Evolutionary conservation across 2,329 filamentous ascomycete species (phyloP), one percentile per base, ranked within the genome.

Genomic region (Hymenoscyphus fructigenus): DNA sequence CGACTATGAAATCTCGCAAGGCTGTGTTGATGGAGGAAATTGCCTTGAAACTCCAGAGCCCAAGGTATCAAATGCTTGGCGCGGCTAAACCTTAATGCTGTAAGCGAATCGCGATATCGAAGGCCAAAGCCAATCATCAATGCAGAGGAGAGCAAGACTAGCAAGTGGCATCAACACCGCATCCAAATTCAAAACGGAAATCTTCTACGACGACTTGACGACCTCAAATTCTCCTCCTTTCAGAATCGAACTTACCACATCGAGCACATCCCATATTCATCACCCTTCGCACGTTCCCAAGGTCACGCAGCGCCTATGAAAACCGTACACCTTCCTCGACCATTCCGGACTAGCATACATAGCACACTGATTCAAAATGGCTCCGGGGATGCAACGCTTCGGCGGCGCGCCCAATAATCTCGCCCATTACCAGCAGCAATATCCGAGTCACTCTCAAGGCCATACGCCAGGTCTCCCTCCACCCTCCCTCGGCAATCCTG

Each of bases 401-500:
- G 75, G 73, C 67, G 71, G 69, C 67, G 72, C 67, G 57, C 73
- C 71, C 56, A 76, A 75, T 74, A 75, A 64, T 64, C 69, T 75
- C 29, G 79, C 82, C 69, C 60, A 61, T 56, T 61, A 61, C 34
- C 50, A 55, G 29, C 78, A 81, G 69, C 78, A 81, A 68, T 80
- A 79, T 61, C 78, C 79, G 59, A 75, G 78, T 34, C 80, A 83
- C 65, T 71, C 80, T 60, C 81, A 81, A 72, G 77, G 79, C 55
- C 77, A 79, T 72, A 81, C 78, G 66, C 75, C 78, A 59, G 79
- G 79, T 60, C 79, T 85, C 2, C 83, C 82, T 61, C 82, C 83
- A 67, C 84, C 85, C 62, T 84, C 82, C 57, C 80, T 93, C 64
- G 83, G 84, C 66, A 91, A 91, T 75, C 87, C 90, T 60, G 85